Base-by-base conservation (phyloP, 768 basidiomycete genomes). In the Dentipellis sp. region DNA sequence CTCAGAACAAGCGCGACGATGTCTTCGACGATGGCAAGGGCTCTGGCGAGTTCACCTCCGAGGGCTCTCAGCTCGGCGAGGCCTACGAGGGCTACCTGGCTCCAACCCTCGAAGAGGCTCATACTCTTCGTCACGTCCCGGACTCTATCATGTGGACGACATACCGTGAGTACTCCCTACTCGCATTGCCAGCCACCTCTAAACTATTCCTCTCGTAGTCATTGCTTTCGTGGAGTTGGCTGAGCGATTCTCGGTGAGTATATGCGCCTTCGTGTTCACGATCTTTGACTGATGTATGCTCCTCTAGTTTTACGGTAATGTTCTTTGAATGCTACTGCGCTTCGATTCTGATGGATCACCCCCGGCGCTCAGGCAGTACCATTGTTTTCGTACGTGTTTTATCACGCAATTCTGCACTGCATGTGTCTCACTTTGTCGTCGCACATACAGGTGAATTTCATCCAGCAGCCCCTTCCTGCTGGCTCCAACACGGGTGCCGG, bases 181-280 rank as follows among this genome's bases (percentile, higher is more conserved):
- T 19, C 11, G 10, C n/a, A 17, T 29, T 48, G 36, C 10, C 49
- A 57, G 39, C 53, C 9, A 23, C 29, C 4, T 14, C 37, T 23
- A 16, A 23, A 21, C 4, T 9, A 16, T 10, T 29, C 10, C 19
- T 35, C 19, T 8, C 36, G n/a, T 42, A 64, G 63, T 64, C 37
- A 62, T 68, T 29, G 67, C 67, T 7, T 59, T 68, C 45, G 58
- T 66, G 38, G 67, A 66, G 52, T 35, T 66, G 17, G 64, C 65
- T 4, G 67, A 66, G 54, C 67, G 67, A 23, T 68, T 68, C 59
- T 68, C 67, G 10, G 63, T 63, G 46, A 35, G 62, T 58, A 17
- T 34, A 35, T 12, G 5, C 4, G 11, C 36, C 14, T 17, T 17
- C 4, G 51, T 12, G 21, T 10, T 23, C 14, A 35, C 36, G 21